These are phyloP conservation scores for Akanthomyces uredinophilus DNA, from an alignment of 2,329 filamentous ascomycete genomes.

Conservation along the genomic window DNA sequence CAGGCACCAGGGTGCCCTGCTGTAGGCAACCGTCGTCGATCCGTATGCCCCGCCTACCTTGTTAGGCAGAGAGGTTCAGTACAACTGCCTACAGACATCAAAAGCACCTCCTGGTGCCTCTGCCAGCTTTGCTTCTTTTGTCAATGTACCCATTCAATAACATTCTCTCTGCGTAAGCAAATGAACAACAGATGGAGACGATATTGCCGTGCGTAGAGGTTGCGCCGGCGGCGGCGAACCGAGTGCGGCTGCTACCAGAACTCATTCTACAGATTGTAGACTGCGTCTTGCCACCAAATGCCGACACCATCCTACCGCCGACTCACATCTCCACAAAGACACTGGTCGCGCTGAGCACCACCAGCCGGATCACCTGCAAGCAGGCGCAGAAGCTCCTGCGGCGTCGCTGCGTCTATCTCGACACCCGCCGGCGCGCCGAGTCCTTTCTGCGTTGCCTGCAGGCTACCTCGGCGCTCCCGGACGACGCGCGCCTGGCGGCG, in stretches of 20 bases:
- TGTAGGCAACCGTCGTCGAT: neutral
- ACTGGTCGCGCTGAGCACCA: conserved; percentile 31
- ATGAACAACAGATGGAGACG: neutral
- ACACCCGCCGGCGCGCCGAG: neutral
- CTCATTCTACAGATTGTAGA: conserved; percentile 18
- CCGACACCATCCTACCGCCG: conserved; percentile 21
- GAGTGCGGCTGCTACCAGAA: conserved; percentile 13
- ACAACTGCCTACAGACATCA: conserved; percentile 14
- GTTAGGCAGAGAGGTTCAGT: neutral
- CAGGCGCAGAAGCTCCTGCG: conserved; percentile 30
- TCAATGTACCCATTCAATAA: neutral
- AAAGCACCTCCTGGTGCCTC: neutral
- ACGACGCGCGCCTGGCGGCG: neutral
- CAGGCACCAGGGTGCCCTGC: neutral
- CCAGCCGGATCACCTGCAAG: conserved; percentile 30
- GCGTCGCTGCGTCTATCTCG: conserved; percentile 30
- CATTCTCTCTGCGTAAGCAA: neutral
- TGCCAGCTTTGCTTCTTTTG: neutral
- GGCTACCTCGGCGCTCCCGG: conserved; percentile 21
- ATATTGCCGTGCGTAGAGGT: neutral
- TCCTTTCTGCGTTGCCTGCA: neutral
- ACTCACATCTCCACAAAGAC: conserved; percentile 30
- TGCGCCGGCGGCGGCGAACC: neutral
- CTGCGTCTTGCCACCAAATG: conserved; percentile 10
- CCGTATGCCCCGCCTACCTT: conserved; percentile 24